Percentiles rank a stretch among this genome's conserved stretches.
These are phyloP conservation scores for Paramecium sonneborni DNA, from an alignment of 73 alveolate species.

Conservation along the genomic window DNA sequence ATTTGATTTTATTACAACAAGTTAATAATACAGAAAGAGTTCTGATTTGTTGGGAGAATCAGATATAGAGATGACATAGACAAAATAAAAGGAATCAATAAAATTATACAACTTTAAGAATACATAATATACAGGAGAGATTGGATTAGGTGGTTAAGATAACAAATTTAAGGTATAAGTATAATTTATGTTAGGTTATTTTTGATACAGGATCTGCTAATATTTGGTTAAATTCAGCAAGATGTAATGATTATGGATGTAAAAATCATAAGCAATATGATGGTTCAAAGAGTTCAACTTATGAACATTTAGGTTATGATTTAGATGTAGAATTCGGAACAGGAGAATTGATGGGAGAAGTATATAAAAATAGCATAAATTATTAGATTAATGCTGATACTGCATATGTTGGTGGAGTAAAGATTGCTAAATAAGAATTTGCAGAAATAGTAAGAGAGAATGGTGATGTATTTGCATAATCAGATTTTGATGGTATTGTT, in stretches of 20 bases:
- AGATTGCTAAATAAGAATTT: constrained; percentile 70
- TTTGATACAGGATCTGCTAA: constrained; percentile 88
- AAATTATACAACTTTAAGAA: constrained; percentile 50
- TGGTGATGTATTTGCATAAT: constrained; percentile 77
- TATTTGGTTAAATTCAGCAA: constrained; percentile 75
- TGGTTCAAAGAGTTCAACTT: constrained; percentile 47
- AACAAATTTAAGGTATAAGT: constrained; percentile 31
- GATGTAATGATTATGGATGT: constrained; percentile 74
- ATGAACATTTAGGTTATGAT: constrained; percentile 53
- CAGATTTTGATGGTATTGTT: constrained; percentile 79
- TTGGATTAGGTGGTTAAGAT: constrained; percentile 45
- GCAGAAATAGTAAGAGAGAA: constrained; percentile 82
- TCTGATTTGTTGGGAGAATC: background rate
- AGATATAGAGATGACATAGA: background rate
- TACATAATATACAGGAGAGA: constrained; percentile 54
- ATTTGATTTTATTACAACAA: constrained; percentile 19
- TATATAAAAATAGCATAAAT: background rate
- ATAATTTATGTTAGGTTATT: constrained; percentile 62
- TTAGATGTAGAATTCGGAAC: constrained; percentile 78
- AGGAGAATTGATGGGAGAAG: constrained; percentile 76
- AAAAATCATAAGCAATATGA: constrained; percentile 66
- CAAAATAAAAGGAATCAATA: background rate
- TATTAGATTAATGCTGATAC: constrained; percentile 50
- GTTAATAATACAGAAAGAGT: background rate
- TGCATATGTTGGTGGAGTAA: constrained; percentile 73